Evolutionary conservation across 2,329 filamentous ascomycete genomes (phyloP), one percentile per base, ranked within the genome.

Genomic region (Fusarium brachygibbosum): DNA sequence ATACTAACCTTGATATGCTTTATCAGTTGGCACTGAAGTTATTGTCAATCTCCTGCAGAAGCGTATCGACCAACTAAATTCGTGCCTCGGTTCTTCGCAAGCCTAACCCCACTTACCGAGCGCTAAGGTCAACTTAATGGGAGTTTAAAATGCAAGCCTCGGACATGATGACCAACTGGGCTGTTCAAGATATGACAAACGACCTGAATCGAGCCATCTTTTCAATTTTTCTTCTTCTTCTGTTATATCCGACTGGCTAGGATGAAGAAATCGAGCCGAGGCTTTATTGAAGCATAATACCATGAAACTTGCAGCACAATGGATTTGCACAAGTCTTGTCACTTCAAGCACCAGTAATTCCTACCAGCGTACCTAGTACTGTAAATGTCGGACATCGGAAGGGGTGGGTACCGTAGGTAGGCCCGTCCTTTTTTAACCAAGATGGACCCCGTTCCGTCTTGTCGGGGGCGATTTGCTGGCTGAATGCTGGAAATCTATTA

Each of bases 31-130:
- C 29, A 21, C 21, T 53, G 29, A 45, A 45, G 50, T 10, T 34
- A 13, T 21, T 25, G 19, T 31, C 12, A 29, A 21, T 19, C 6
- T 21, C 19, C 19, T 62, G 23, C 13, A 45, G 37, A 31, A 41
- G 11, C 45, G 40, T 9, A 48, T 31, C 25, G 28, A 19, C 46
- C 21, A 28, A 23, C 37, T 21, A 58, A 45, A 58, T 53, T 63
- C 53, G 51, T 71, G 65, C 68, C 68, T 71, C 68, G 68, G 68
- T 56, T 66, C 37, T 19, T 66, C 17, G 32, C n/a, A 16, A 54
- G n/a, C 35, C 7, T 19, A 38, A 51, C 61, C 64, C 68, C 65
- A 71, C 64, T 59, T 58, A 29, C 46, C 50, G 49, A 58, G 35
- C 35, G 48, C 50, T 50, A 54, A 40, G 53, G 34, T 25, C 14